Base-by-base conservation (phyloP, 805 yeast genomes). In the Metschnikowia baotianmanensis region DNA sequence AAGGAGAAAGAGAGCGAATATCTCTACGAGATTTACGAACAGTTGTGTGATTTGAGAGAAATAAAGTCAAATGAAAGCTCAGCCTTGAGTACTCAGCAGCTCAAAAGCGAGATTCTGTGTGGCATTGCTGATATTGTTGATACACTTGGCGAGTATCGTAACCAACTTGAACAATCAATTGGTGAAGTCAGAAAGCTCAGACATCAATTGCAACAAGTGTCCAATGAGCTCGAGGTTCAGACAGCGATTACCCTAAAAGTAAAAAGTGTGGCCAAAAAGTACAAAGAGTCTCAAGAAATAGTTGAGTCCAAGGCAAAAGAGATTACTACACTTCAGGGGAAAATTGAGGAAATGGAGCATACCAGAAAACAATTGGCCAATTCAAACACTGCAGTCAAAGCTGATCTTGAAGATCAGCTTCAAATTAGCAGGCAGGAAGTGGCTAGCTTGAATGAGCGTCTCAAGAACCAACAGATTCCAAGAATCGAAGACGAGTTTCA, bases 81-180 rank as follows among this genome's bases (percentile, higher is more conserved):
- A 13, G 19, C 16, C 7, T 34, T 28, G 18, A 23, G 16, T 10
- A 12, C 25, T 13, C 20, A n/a, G n/a, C 41, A 23, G 21, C 43
- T 42, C 32, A 37, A 28, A 34, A 26, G 28, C 13, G 43, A 41
- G 10, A 15, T 38, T n/a, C 10, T 30, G 40, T 38, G 37, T 13
- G 45, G 36, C 3, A 28, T 45, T n/a, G 39, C 40, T 19, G 46
- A 38, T 19, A 16, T 45, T 12, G 42, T 34, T 12, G 43, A 42
- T 12, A 25, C 8, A 13, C 13, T 38, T 4, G 15, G 34, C 21
- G 37, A 31, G 8, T 24, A 9, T 13, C 24, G 29, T 18, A 24
- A 40, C 11, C 43, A 42, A 29, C 28, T 40, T 19, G 34, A 26
- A 9, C 37, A 23, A 17, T 28, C 37, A 2, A 28, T 32, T 11